Base-by-base conservation (phyloP, 2,329 filamentous ascomycete species). In the Fusarium sp. region DNA sequence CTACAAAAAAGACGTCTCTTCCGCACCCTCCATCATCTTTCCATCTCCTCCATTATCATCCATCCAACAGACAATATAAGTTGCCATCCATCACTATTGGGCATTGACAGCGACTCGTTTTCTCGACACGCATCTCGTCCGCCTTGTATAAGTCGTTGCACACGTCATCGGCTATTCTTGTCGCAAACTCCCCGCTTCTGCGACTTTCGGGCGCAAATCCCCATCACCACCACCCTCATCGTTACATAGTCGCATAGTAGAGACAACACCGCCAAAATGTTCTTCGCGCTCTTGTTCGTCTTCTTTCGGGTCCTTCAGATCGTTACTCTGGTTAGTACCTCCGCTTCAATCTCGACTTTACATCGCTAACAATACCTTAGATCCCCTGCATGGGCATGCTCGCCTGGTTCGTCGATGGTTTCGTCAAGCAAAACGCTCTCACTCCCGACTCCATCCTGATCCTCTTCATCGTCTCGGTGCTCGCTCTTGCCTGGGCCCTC, bases 311-410 rank as follows among this genome's bases (percentile, higher is more conserved):
- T 92, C 77, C 78, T 87, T 77, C 86, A 92, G 82, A 92, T 92
- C 80, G 64, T 91, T 76, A 92, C 90, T 50, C 76, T 92, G 83
- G 91, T 92, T 86, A 79, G 86, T 76, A 61, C n/a, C 20, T 22
- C 35, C 22, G 13, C 20, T 10, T n/a, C 29, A 11, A 27, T 22
- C 22, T 48, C 31, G 8, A 48, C n/a, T 16, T 4, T 52, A 37
- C 20, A 24, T 35, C 48, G 8, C 59, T 68, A 61, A 78, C 64
- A 33, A 67, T 54, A 58, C 43, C 8, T 16, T 74, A 92, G 91
- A 91, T 92, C 80, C 90, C 90, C 50, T 87, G 85, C 27, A 87
- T 93, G 82, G 91, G 91, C 83, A 92, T 93, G 88, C 88, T 92
- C 63, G 87, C 89, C 77, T 92, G 88, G 85, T 92, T 93, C 80